A percentile compares a stretch with the other conserved stretches of the same genome.
phyloP scores from a whole-genome alignment of 495 filamentous ascomycete species.

The Tirmania nivea region DNA sequence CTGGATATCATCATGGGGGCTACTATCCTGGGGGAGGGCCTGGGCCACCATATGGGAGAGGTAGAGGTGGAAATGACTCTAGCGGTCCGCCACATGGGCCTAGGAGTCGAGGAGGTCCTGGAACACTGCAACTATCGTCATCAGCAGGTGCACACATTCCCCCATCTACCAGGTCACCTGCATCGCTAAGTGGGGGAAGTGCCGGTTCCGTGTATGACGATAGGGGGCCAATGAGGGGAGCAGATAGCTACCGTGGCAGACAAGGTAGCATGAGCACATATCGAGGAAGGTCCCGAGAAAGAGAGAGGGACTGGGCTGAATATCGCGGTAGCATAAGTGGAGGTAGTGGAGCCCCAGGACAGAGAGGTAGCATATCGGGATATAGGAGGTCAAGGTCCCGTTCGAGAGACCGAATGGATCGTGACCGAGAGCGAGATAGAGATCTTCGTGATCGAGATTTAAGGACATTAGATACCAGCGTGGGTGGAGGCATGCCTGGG shows the following conservation, averaged over 20 bases:
- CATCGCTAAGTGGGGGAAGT: background rate
- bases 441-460: constrained; percentile 12
- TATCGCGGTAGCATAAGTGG: background rate
- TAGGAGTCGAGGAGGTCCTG: background rate
- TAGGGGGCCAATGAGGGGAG: background rate
- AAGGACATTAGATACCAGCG: constrained; percentile 7
- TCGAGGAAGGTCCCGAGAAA: background rate
- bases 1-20: background rate
- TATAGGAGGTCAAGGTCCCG: constrained; percentile 12
- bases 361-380: constrained; percentile 7
- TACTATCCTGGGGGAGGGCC: background rate
- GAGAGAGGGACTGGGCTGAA: background rate
- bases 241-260: background rate
- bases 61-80: background rate
- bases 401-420: constrained; percentile 3
- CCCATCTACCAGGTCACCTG: background rate
- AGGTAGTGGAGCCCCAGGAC: background rate
- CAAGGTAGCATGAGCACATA: background rate
- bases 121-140: background rate
- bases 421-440: constrained; percentile 5
- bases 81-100: background rate
- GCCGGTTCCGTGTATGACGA: background rate
- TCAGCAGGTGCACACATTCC: background rate
- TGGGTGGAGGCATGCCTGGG: constrained; percentile 1
- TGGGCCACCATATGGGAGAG: background rate